phyloP scores from a whole-genome alignment of 2,329 filamentous ascomycete species.

The Celoporthe dispersa region DNA sequence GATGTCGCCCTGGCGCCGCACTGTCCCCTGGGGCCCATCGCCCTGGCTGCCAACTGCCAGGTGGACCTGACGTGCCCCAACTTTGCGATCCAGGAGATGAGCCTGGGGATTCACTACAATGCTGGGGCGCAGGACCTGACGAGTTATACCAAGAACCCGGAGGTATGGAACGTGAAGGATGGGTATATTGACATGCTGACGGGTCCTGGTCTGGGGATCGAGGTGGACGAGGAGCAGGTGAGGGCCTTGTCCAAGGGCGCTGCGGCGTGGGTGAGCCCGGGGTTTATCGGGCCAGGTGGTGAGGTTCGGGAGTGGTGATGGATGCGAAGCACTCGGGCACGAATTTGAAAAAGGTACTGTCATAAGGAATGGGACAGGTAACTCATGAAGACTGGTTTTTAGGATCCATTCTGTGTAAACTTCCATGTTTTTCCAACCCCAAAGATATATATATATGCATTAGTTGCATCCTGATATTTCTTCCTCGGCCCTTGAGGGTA shows the following conservation, averaged over 20 bases:
- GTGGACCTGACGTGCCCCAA: conserved; percentile 59
- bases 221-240: conserved; percentile 66
- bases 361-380: background rate
- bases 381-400: too few relatives aligned
- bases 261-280: conserved; percentile 62
- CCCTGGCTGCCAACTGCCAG: conserved; percentile 66
- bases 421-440: too few relatives aligned
- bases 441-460: too few relatives aligned
- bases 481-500: background rate
- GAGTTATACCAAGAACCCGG: conserved; percentile 61
- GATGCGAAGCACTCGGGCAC: background rate
- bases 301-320: conserved; percentile 66
- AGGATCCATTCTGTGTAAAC: too few relatives aligned
- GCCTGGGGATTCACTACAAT: conserved; percentile 72
- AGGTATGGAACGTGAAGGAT: conserved; percentile 61
- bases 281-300: conserved; percentile 67
- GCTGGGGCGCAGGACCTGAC: conserved; percentile 60
- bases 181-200: conserved; percentile 60
- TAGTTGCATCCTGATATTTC: background rate
- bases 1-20: conserved; percentile 68
- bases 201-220: conserved; percentile 62
- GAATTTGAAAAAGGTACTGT: too few relatives aligned
- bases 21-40: conserved; percentile 67
- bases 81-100: conserved; percentile 71
- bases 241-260: conserved; percentile 54